Percentiles rank a stretch among this genome's conserved stretches.
These are phyloP conservation scores for Aspergillus cejpii DNA, from an alignment of 2,329 filamentous ascomycete genomes.

Conservation along the genomic window DNA sequence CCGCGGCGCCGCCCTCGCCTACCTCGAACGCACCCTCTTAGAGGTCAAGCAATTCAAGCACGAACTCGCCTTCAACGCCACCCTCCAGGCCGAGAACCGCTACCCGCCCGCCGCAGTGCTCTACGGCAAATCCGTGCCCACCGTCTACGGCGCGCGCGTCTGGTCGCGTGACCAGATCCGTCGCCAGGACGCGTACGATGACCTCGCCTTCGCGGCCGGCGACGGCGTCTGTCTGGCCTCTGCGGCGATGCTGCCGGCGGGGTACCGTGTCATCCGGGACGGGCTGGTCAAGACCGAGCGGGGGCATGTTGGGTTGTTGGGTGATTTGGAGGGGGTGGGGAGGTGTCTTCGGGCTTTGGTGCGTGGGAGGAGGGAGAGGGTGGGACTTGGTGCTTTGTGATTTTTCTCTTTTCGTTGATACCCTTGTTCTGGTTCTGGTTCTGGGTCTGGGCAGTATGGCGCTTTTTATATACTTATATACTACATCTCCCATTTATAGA, in stretches of 20 bases:
- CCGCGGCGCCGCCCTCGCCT: slow-evolving; percentile 52
- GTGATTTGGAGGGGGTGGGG: slow-evolving; percentile 75
- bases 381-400: slow-evolving; percentile 53
- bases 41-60: slow-evolving; percentile 68
- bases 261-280: slow-evolving; percentile 66
- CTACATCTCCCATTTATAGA: neutral
- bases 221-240: slow-evolving; percentile 84
- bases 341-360: slow-evolving; percentile 63
- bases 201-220: slow-evolving; percentile 76
- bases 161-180: slow-evolving; percentile 65
- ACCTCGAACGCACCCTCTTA: slow-evolving; percentile 67
- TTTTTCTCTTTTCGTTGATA: neutral
- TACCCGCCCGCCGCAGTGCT: slow-evolving; percentile 80
- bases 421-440: slow-evolving; percentile 1
- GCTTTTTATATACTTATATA: neutral
- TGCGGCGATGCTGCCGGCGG: slow-evolving; percentile 75
- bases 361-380: slow-evolving; percentile 61
- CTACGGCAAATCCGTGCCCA: slow-evolving; percentile 81
- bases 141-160: slow-evolving; percentile 74
- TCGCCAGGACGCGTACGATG: slow-evolving; percentile 71
- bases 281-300: slow-evolving; percentile 73
- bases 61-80: slow-evolving; percentile 58
- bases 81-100: slow-evolving; percentile 56
- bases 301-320: slow-evolving; percentile 80
- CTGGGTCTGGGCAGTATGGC: too few species aligned